Evolutionary conservation across 2,329 filamentous ascomycete genomes (phyloP), one percentile per base, ranked within the genome.

Genomic region (Didymosphaeria variabile): DNA sequence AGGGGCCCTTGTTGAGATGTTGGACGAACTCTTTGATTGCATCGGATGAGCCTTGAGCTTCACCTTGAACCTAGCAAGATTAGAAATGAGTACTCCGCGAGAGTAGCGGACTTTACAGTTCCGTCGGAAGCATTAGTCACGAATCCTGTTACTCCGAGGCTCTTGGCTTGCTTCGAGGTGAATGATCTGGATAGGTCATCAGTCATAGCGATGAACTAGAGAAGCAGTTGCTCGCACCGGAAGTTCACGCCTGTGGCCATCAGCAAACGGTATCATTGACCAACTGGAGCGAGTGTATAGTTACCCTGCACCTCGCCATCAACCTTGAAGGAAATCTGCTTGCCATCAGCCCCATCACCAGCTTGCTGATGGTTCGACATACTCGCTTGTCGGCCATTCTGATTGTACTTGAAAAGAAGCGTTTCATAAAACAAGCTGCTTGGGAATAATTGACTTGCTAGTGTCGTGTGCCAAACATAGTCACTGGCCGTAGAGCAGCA

Each of bases 11-110:
- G 71, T 93, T 86, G 50, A 97, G 81, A 64, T 92, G 88, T 67
- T 90, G 87, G 38, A 97, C 80, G 66, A 97, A 90, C 58, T 88
- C 86, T 55, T 88, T 79, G 29, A 98, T 76, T 2, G 85, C 79
- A 0, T 87, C 84, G 1, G 88, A 84, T 1, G 86, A 83, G 32
- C 93, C 94, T 76, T 98, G 94, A 5, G 90, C 93, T 80, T 97
- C 94, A 29, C 94, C 94, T 73, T 92, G 88, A 50, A 98, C 94
- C 92, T 97, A 67, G 5, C 12, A 31, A 34, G 23, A 36, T 72
- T 38, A 74, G 63, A 42, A 44, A 34, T 17, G 45, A 53, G 6
- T 17, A 12, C 13, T 12, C 5, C 10, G 26, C 5, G 32, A 32
- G 10, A 29, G 38, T 32, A 17, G 47, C 9, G 9, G 47, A 55